Evolutionary conservation across 163 green algal genomes (phyloP).

Genomic region (Trebouxia gelatinosa): DNA sequence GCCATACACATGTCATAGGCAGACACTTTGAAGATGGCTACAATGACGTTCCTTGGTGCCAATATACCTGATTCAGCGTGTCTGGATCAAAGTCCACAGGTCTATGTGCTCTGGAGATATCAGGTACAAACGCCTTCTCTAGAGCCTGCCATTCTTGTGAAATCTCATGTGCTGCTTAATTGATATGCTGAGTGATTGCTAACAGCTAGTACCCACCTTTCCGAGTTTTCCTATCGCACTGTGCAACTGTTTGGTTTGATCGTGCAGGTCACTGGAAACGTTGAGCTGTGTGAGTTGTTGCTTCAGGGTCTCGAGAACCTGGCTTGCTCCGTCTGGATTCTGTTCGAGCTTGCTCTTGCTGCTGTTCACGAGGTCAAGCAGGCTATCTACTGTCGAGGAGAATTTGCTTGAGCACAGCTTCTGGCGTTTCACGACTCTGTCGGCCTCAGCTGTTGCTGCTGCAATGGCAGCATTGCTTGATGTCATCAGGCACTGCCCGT

Average conservation of each 20-base stretch:
- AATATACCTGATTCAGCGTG: constrained; percentile 61
- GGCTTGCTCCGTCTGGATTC: too few relatives aligned
- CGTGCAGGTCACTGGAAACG: constrained; percentile 45
- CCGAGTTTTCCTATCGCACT: constrained; percentile 68
- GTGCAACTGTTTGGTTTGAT: constrained; percentile 77
- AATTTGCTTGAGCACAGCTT: constrained; percentile 53
- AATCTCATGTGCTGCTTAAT: background rate
- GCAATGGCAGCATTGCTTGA: too few relatives aligned
- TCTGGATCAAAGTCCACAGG: constrained; percentile 60
- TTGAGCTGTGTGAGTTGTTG: constrained; percentile 18
- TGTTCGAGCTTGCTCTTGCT: background rate
- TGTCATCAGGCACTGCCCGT: too few relatives aligned
- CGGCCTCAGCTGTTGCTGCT: constrained; percentile 55
- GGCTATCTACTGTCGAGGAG: background rate
- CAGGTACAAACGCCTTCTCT: constrained; percentile 53
- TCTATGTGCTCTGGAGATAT: constrained; percentile 68
- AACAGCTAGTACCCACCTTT: constrained; percentile 57
- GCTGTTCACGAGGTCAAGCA: background rate
- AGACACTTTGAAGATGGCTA: background rate
- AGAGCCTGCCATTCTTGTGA: constrained; percentile 36
- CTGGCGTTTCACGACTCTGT: constrained; percentile 68
- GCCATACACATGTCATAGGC: background rate
- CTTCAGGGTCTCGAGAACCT: constrained; percentile 33
- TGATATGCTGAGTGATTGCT: background rate
- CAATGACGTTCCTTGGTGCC: background rate